Base-by-base conservation (phyloP, 164 flowering plant genomes). In the Vitis amurensis region DNA sequence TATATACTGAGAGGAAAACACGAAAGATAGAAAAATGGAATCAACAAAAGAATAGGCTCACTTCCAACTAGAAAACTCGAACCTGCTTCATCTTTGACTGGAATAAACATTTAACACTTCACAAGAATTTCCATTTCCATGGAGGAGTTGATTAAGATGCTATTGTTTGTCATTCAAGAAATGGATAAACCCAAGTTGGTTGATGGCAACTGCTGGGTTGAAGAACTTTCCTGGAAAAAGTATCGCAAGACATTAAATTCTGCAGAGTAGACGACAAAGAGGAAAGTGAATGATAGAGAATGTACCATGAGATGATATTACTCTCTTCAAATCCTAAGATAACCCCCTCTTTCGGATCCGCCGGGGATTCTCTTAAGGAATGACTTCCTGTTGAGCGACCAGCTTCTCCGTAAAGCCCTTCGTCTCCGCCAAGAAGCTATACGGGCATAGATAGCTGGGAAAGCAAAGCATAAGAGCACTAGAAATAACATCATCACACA, bases 311-410 rank as follows among this genome's bases (percentile, higher is more conserved):
- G 9, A 29, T 44, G 8, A 2, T 37, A 13, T 50, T 2, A 29
- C 6, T 14, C 44, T 11, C 62, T 16, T 82, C 77, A 87, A 50
- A 87, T 71, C 69, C 90, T 72, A 19, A 88, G 84, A 72, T 92
- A 91, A 48, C 90, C 89, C 3, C 82, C 81, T 78, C 82, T 73
- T 66, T 80, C 88, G 16, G 63, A 81, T 69, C 50, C 63, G 53
- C 78, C 80, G 16, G 59, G 47, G 51, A 84, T 79, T 80, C 98
- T 81, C 58, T 59, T 84, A 50, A 84, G 76, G 74, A 88, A 87
- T 12, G 97, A 87, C 68, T 77, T 91, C 68, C 93, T 81, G 77
- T 95, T 89, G 59, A 90, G 67, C 27, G 98, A 89, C 88, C 84
- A 88, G 78, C 86, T 88, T 80, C 89, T 87, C 52, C 58, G 82